Percentiles rank a stretch among this genome's conserved stretches.
These are phyloP conservation scores for Chrysosporium queenslandicum DNA, from an alignment of 2,329 filamentous ascomycete genomes.

Conservation along the genomic window DNA sequence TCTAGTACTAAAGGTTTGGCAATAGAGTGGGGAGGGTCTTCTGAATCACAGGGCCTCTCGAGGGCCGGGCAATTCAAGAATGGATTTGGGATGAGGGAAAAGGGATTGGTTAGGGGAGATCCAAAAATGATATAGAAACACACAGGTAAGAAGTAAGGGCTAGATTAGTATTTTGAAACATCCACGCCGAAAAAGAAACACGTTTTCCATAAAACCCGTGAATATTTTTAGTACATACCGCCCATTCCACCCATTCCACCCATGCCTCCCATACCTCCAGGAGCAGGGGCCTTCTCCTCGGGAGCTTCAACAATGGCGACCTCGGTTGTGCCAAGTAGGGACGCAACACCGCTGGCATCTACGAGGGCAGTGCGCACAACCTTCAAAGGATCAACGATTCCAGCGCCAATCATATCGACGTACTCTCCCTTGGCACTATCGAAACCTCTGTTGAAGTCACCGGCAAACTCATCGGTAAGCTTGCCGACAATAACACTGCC, in stretches of 20 bases:
- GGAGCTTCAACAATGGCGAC: conserved; percentile 93
- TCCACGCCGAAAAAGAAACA: conserved; percentile 11
- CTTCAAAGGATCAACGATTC: conserved; percentile 99
- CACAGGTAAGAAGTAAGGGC: conserved; percentile 2
- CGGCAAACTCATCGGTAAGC: conserved; percentile 84
- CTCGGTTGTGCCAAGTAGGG: conserved; percentile 93
- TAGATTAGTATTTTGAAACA: conserved; percentile 13
- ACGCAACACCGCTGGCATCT: conserved; percentile 92
- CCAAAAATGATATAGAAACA: conserved; percentile 7
- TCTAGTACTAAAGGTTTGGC: neutral
- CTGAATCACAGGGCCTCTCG: neutral
- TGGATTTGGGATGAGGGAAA: neutral
- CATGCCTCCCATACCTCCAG: conserved; percentile 42
- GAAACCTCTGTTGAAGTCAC: conserved; percentile 96
- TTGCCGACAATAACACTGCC: conserved; percentile 95
- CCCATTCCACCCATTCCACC: conserved; percentile 54
- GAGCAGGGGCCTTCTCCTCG: conserved; percentile 65
- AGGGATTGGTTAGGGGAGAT: neutral
- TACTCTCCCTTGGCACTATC: conserved; percentile 96
- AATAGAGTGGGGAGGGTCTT: conserved; percentile 12
- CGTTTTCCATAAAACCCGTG: conserved; percentile 7
- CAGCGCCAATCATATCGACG: conserved; percentile 92
- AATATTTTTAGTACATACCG: conserved; percentile 51
- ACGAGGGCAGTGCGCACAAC: conserved; percentile 93
- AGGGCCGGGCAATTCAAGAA: neutral